Evolutionary conservation across 2,329 filamentous ascomycete genomes (phyloP), one percentile per base, ranked within the genome.

Genomic region (Penicillium sp.): DNA sequence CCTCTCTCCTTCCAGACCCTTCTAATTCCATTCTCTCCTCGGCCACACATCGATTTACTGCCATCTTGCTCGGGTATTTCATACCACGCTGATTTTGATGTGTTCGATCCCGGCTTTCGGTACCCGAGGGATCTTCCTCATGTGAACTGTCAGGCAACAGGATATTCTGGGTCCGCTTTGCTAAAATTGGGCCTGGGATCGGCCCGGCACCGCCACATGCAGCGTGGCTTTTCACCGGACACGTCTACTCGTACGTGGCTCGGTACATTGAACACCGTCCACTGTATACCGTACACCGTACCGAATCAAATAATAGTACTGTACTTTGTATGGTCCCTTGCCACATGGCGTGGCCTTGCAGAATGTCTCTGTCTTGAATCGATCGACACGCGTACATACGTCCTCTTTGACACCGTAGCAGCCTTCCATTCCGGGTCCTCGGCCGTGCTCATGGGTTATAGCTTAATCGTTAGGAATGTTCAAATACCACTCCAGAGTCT

Each of bases 261-360:
- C 24, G 7, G 24, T 26, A 26, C 18, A 21, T 6, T 28, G 26
- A 7, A 28, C 9, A 9, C 6, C 5, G 26, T 28, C 6, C 26
- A 1, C 6, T 2, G 26, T 28, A 28, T 4, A 28, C 26, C 26
- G 26, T 28, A 28, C 28, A 3, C 10, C 10, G 28, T 29, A 29
- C 28, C 8, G 8, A 29, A 4, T 9, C 28, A 29, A 9, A 10
- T 29, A 3, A 9, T 29, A 29, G 18, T 21, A 21, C 23, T 23
- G 34, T 18, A 28, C 34, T 48, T 18, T 23, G n/a, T 2, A 28
- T 26, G 15, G 42, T 42, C 53, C 45, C 16, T 51, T 44, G 54
- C 61, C 61, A 63, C 61, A 63, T 63, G 61, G 61, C 45, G 54
- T 62, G 52, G 56, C 60, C 59, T 63, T 63, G 57, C 60, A 62